Conservation (phyloP, 2,329 filamentous ascomycete species). For the Stemphylium lycopersici region DNA sequence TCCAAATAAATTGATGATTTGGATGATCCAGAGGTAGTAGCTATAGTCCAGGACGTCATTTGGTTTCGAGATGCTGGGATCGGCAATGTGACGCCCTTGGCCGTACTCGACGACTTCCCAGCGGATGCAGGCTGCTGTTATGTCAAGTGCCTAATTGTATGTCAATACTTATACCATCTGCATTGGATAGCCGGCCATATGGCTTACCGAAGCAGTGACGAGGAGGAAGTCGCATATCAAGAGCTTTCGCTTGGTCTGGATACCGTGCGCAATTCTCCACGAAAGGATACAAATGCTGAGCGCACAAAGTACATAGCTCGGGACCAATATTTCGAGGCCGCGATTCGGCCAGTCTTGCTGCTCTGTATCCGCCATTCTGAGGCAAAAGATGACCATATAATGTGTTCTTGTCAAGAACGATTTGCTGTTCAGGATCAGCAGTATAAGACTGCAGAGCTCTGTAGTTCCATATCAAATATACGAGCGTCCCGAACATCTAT, state of each 20-base stretch:
- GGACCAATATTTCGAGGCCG: slow-evolving; percentile 19
- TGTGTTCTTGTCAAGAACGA: too few relatives aligned
- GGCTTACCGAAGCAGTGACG: slow-evolving; percentile 27
- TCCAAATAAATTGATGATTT: slow-evolving; percentile 35
- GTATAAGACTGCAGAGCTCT: too few relatives aligned
- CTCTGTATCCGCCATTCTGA: not conserved
- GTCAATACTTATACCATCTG: not conserved
- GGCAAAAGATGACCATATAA: too few relatives aligned
- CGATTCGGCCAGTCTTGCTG: slow-evolving; percentile 24
- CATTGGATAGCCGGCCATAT: not conserved
- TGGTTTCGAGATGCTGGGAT: slow-evolving; percentile 28
- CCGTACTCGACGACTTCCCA: slow-evolving; percentile 22
- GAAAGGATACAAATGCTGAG: slow-evolving; percentile 23
- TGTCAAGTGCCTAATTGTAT: slow-evolving; percentile 21
- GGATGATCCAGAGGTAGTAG: slow-evolving; percentile 29
- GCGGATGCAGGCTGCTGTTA: slow-evolving; percentile 21
- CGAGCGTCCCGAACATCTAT: too few relatives aligned
- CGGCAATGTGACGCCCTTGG: slow-evolving; percentile 30
- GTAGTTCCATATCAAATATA: too few relatives aligned
- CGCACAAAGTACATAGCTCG: slow-evolving; percentile 20
- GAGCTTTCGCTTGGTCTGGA: slow-evolving; percentile 25
- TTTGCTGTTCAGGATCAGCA: too few relatives aligned
- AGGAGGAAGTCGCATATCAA: slow-evolving; percentile 33
- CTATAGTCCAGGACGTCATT: slow-evolving; percentile 25
- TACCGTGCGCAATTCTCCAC: slow-evolving; percentile 32